Percentiles rank a stretch among this genome's conserved stretches.
Evolutionary conservation across 495 filamentous ascomycete species (phyloP).

Genomic region (Paragyromitra xinjiangensis): DNA sequence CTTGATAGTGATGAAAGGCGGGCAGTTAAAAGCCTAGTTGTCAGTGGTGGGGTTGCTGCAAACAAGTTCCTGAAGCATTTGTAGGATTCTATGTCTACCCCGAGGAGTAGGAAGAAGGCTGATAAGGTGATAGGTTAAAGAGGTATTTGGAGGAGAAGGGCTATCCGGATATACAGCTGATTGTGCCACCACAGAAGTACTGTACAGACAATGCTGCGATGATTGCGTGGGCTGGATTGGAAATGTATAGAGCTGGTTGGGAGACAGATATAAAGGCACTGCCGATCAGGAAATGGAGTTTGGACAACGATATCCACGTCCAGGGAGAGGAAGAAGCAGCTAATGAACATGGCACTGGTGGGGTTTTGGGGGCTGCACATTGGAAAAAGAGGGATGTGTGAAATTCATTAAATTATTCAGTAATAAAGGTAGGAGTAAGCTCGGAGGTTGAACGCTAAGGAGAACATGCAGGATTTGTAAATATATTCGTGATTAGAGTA

Average conservation of each 20-base stretch:
- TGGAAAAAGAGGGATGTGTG: constrained; percentile 59
- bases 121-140: constrained; percentile 60
- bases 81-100: constrained; percentile 42
- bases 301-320: constrained; percentile 70
- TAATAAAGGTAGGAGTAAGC: background rate
- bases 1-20: constrained; percentile 49
- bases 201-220: constrained; percentile 98
- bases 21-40: constrained; percentile 68
- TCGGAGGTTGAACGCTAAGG: background rate
- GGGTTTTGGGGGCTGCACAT: constrained; percentile 62
- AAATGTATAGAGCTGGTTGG: constrained; percentile 88
- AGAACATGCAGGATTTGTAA: background rate
- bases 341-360: constrained; percentile 54
- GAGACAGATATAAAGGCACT: constrained; percentile 67
- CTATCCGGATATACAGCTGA: constrained; percentile 68
- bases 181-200: constrained; percentile 75
- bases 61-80: constrained; percentile 79
- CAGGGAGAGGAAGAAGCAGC: constrained; percentile 16
- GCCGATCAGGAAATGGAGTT: constrained; percentile 76
- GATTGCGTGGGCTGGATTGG: constrained; percentile 93
- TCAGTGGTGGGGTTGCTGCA: constrained; percentile 88
- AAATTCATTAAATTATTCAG: background rate
- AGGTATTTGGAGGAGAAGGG: constrained; percentile 70
- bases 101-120: background rate
- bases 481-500: background rate